Evolutionary conservation across 2,329 filamentous ascomycete species (phyloP), one percentile per base, ranked within the genome.

Genomic region (Fusarium avenaceum): DNA sequence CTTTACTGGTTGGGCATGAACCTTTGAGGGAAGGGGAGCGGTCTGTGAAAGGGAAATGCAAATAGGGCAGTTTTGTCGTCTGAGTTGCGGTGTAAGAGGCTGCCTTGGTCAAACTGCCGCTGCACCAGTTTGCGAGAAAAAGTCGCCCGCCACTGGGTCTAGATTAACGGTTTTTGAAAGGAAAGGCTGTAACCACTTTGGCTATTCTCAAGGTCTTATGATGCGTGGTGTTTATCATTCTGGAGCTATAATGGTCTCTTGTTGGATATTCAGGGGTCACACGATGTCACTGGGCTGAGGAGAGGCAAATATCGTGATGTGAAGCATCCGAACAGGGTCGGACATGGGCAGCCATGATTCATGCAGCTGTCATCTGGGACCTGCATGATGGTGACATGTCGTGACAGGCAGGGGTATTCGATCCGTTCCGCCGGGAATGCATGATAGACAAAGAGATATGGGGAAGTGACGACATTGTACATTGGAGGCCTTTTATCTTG

Each of bases 171-270:
- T 26, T 50, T 50, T 19, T 15, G 10, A 48, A 48, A 33, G 20
- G 3, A 51, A 52, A 64, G 46, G 28, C 24, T 65, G 28, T 54
- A 39, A 46, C 59, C 65, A 69, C 65, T 38, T 47, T 13, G 19
- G 32, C 49, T 50, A 26, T 33, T 26, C 42, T 11, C 13, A 20
- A 45, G 46, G 51, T 56, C 60, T 24, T 19, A 35, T 69, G 53
- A 56, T 61, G 32, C 15, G 44, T 40, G 35, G 14, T n/a, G 26
- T 65, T 46, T 56, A 24, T 52, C 9, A 38, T 5, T 24, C 15
- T 22, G 45, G 44, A 33, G 28, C 51, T 47, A 22, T 26, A 4
- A 13, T 26, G 14, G 4, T 24, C 4, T 38, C 39, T 56, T 32
- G 22, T 39, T 32, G 28, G 15, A 11, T 19, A 30, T n/a, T 30